phyloP scores from a whole-genome alignment of 1,284 basidiomycete genomes.

The Caloboletus firmus region DNA sequence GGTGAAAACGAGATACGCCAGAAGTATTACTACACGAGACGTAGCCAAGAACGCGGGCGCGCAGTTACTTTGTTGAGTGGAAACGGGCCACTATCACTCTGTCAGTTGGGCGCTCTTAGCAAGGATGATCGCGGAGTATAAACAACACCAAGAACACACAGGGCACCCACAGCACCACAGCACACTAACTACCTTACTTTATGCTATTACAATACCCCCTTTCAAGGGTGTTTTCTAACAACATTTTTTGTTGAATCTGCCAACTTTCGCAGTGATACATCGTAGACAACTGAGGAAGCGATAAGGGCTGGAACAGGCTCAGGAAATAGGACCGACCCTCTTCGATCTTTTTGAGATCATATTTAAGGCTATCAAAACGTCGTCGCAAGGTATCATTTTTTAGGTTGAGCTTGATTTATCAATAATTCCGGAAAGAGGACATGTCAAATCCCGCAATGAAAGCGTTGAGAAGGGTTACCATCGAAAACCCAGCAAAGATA shows the following conservation, averaged over 20 bases:
- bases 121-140: slow-evolving; percentile 27
- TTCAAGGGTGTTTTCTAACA: slow-evolving; percentile 1
- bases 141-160: background rate
- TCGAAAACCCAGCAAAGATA: slow-evolving; percentile 77
- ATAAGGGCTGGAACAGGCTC: slow-evolving; percentile 8
- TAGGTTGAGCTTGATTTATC: slow-evolving; percentile 66
- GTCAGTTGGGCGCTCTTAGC: slow-evolving; percentile 11
- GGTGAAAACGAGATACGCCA: slow-evolving; percentile 6
- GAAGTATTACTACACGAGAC: slow-evolving; percentile 10
- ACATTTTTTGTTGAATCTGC: slow-evolving; percentile 17
- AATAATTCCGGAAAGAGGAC: background rate
- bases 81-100: slow-evolving; percentile 1
- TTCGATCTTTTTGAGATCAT: slow-evolving; percentile 88
- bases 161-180: background rate
- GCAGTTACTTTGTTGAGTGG: slow-evolving; percentile 9
- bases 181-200: slow-evolving; percentile 1
- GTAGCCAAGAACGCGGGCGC: background rate
- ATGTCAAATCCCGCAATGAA: slow-evolving; percentile 13
- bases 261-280: slow-evolving; percentile 76
- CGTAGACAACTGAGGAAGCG: slow-evolving; percentile 67
- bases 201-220: background rate
- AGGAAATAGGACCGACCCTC: slow-evolving; percentile 56
- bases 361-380: slow-evolving; percentile 80
- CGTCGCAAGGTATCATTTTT: slow-evolving; percentile 81
- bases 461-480: slow-evolving; percentile 47